Conservation (phyloP, 306 rosid genomes). For the Lablab purpureus region DNA sequence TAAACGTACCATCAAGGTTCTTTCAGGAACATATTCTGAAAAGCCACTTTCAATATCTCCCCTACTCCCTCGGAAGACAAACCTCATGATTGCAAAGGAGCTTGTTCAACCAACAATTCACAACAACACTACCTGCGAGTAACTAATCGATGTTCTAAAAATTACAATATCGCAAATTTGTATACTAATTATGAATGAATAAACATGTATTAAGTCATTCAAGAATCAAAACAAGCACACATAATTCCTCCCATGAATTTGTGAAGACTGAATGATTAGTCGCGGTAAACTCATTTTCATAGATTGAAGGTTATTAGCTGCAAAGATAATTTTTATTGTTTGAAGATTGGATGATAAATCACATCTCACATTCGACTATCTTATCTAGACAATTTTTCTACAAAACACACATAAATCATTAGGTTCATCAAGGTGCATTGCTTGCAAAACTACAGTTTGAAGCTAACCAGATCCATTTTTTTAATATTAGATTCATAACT, state of each 20-base stretch:
- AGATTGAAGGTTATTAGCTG: not conserved
- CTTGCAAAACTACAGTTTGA: not conserved
- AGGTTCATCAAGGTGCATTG: conserved; percentile 18
- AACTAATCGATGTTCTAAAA: not conserved
- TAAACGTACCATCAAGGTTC: conserved; percentile 62
- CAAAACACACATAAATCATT: not conserved
- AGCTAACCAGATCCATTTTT: not conserved
- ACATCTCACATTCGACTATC: not conserved
- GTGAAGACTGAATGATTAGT: not conserved
- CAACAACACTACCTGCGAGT: conserved; percentile 39
- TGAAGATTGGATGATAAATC: conserved; percentile 15
- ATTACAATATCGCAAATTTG: not conserved
- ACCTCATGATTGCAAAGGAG: conserved; percentile 61
- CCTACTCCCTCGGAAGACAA: conserved; percentile 71
- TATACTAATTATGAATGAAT: conserved; percentile 22
- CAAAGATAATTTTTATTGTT: not conserved
- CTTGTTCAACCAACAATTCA: conserved; percentile 20
- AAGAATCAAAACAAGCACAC: conserved; percentile 29
- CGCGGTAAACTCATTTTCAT: not conserved
- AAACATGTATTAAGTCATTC: conserved; percentile 30
- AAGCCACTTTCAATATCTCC: conserved; percentile 81
- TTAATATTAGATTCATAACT: conserved; percentile 3
- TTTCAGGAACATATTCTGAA: conserved; percentile 59
- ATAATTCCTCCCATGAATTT: conserved; percentile 26
- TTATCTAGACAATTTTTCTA: not conserved